phyloP scores from a whole-genome alignment of 352 stramenopile genomes.

The Globisporangium emineosum region DNA sequence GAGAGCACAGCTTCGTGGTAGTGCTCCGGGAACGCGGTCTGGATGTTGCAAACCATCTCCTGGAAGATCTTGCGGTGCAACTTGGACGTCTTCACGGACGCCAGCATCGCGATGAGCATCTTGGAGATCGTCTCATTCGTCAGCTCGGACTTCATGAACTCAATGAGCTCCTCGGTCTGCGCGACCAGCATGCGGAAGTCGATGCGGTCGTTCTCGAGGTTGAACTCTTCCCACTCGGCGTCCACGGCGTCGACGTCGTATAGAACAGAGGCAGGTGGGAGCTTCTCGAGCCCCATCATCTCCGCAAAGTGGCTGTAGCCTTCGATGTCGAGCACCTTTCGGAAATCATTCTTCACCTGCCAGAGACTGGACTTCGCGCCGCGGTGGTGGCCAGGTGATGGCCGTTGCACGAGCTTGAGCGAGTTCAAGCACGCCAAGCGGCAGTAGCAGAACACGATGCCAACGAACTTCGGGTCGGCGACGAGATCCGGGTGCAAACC shows the following conservation, averaged over 20 bases:
- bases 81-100: slow-evolving; percentile 83
- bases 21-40: slow-evolving; percentile 67
- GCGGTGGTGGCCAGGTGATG: slow-evolving; percentile 40
- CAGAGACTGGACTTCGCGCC: slow-evolving; percentile 70
- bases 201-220: slow-evolving; percentile 83
- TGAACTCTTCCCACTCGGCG: slow-evolving; percentile 85
- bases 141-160: slow-evolving; percentile 60
- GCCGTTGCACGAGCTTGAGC: slow-evolving; percentile 70
- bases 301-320: slow-evolving; percentile 65
- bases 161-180: slow-evolving; percentile 60
- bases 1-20: slow-evolving; percentile 58
- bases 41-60: slow-evolving; percentile 86
- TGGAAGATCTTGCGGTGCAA: slow-evolving; percentile 87
- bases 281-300: slow-evolving; percentile 70
- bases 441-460: slow-evolving; percentile 82
- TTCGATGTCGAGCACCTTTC: slow-evolving; percentile 77
- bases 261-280: slow-evolving; percentile 6
- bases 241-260: slow-evolving; percentile 44
- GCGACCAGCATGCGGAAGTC: slow-evolving; percentile 80
- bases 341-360: slow-evolving; percentile 82
- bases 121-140: slow-evolving; percentile 78
- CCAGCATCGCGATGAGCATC: slow-evolving; percentile 82
- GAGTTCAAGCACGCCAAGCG: slow-evolving; percentile 80
- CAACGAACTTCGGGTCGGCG: slow-evolving; percentile 69
- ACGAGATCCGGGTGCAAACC: slow-evolving; percentile 72